phyloP scores from a whole-genome alignment of 2,329 filamentous ascomycete species.

The Raffaelea deltoideospora region DNA sequence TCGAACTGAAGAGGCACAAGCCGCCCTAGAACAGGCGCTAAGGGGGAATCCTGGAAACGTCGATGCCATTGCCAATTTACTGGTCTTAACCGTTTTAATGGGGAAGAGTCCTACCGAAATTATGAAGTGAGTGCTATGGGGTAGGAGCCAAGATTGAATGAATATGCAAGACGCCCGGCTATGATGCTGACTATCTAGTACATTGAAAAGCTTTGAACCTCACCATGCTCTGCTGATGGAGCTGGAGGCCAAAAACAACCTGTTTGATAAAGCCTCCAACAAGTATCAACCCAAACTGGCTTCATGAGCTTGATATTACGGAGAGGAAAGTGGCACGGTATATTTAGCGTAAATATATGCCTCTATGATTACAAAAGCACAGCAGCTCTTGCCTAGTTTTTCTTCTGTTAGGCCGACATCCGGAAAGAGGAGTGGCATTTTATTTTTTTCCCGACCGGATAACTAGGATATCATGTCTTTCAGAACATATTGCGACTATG shows the following conservation, averaged over 20 bases:
- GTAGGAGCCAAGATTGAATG: background rate
- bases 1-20: slow-evolving; percentile 74
- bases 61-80: slow-evolving; percentile 66
- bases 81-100: slow-evolving; percentile 63
- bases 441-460: too few species aligned
- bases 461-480: too few species aligned
- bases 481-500: too few species aligned
- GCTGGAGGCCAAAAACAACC: slow-evolving; percentile 67
- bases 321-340: too few species aligned
- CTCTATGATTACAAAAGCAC: too few species aligned
- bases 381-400: too few species aligned
- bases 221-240: slow-evolving; percentile 60
- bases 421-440: too few species aligned
- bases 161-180: background rate
- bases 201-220: slow-evolving; percentile 42
- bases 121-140: slow-evolving; percentile 34
- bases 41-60: slow-evolving; percentile 56
- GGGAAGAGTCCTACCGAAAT: slow-evolving; percentile 57
- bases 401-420: too few species aligned
- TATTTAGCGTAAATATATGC: too few species aligned
- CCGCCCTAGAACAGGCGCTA: slow-evolving; percentile 66
- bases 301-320: too few species aligned
- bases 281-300: slow-evolving; percentile 83
- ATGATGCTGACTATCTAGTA: too few species aligned
- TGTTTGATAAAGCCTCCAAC: slow-evolving; percentile 72